Conservation (phyloP, 2,329 filamentous ascomycete species). For the Aspergillus sp. region DNA sequence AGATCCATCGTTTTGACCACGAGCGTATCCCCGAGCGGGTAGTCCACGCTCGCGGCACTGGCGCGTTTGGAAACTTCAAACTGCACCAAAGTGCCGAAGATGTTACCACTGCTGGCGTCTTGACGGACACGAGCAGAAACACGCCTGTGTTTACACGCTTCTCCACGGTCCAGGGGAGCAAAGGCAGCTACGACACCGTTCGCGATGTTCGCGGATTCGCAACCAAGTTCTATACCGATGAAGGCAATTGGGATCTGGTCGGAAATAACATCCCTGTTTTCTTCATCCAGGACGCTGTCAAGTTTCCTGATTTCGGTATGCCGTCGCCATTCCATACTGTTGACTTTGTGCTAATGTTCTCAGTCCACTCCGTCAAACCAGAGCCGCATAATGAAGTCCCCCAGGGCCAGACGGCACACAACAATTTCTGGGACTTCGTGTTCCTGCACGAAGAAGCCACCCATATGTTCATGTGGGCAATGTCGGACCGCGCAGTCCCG, state of each 20-base stretch:
- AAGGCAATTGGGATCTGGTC: conserved; percentile 66
- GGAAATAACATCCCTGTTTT: conserved; percentile 66
- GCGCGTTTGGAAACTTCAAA: conserved; percentile 58
- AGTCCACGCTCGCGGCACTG: conserved; percentile 57
- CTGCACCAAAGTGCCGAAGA: conserved; percentile 55
- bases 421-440: conserved; percentile 45
- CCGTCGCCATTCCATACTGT: background rate
- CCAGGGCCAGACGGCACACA: conserved; percentile 41
- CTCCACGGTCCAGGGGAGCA: conserved; percentile 62
- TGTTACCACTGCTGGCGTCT: conserved; percentile 53
- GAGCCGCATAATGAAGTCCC: conserved; percentile 34
- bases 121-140: conserved; percentile 58
- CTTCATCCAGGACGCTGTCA: conserved; percentile 67
- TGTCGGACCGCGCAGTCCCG: conserved; percentile 30
- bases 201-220: conserved; percentile 70
- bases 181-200: conserved; percentile 66
- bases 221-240: conserved; percentile 63
- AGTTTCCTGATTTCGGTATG: conserved; percentile 57
- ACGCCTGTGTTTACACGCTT: conserved; percentile 60
- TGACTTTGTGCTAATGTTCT: background rate
- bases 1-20: conserved; percentile 61
- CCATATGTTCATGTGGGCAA: conserved; percentile 24
- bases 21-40: conserved; percentile 61
- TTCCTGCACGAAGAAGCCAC: conserved; percentile 25
- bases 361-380: conserved; percentile 32